Conservation (phyloP, 2,329 filamentous ascomycete genomes). For the Atkinsonella texensis region DNA sequence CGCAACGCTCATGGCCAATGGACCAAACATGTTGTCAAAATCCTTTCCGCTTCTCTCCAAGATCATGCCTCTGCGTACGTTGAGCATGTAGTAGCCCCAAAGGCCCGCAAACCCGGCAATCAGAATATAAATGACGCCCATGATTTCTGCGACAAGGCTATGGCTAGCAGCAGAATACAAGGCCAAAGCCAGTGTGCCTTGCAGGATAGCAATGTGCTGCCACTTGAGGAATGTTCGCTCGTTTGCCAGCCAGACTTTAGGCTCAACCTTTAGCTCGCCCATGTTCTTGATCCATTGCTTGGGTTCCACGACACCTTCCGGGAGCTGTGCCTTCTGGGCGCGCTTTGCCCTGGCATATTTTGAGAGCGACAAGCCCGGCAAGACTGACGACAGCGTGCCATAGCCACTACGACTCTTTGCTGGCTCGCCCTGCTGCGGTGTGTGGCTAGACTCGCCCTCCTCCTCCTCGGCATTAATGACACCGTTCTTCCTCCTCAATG, state of each 20-base stretch:
- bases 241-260: conserved; percentile 97
- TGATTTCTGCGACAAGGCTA: conserved; percentile 60
- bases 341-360: conserved; percentile 55
- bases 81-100: conserved; percentile 83
- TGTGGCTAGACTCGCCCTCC: conserved; percentile 21
- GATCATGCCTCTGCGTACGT: conserved; percentile 66
- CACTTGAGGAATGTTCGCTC: conserved; percentile 98
- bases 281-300: conserved; percentile 87
- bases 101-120: conserved; percentile 72
- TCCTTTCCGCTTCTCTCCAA: conserved; percentile 76
- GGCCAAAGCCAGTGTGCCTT: conserved; percentile 71
- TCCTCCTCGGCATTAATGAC: conserved; percentile 22
- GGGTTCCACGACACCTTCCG: conserved; percentile 80
- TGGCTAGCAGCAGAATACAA: conserved; percentile 80
- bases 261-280: conserved; percentile 83
- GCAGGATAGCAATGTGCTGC: conserved; percentile 86
- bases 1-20: conserved; percentile 69
- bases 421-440: conserved; percentile 22
- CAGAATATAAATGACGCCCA: conserved; percentile 72
- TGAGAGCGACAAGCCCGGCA: conserved; percentile 73
- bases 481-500: conserved; percentile 15
- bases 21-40: conserved; percentile 81
- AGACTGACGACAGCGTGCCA: conserved; percentile 54
- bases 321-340: conserved; percentile 45
- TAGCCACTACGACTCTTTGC: conserved; percentile 26